Evolutionary conservation across 805 yeast species (phyloP), one percentile per base, ranked within the genome.

Genomic region (Saturnispora galanensis): DNA sequence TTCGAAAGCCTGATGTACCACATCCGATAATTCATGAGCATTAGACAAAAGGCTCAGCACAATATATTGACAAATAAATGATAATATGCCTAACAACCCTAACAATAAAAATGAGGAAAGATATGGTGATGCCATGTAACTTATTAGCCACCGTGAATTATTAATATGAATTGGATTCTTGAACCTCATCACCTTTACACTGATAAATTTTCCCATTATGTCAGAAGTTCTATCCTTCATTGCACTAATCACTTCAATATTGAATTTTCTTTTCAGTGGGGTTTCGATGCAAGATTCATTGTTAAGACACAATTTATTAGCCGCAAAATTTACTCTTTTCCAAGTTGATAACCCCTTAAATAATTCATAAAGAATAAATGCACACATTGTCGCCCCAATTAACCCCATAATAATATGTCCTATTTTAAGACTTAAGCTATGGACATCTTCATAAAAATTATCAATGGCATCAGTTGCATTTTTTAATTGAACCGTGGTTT

Each of bases 21-120:
- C 28, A 18, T 26, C 36, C 4, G 39, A 35, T 9, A 36, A 28
- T 1, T 15, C 15, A 26, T 45, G 28, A 37, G 45, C 48, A n/a
- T 47, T 32, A 13, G 30, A 35, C 10, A 38, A 15, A 17, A 50
- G 29, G 1, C 31, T 6, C 2, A 84, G 51, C 0, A 85, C 54
- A 3, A 70, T 54, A 28, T 61, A 69, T 59, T 87, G 95, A 1
- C 80, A 56, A 1, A 70, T 42, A 13, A 80, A 74, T 1, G 77
- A 59, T 0, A 74, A 10, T 0, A 83, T 44, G 0, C 93, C 93
- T 12, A 74, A 62, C 0, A 80, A 5, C 0, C 82, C 84, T 1
- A 85, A 50, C 1, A 73, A 59, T 1, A 85, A 56, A 0, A 80
- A 53, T 0, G 71, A 53, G 1, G 72, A 45, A 0, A 89, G 74